Base-by-base conservation (phyloP, 768 basidiomycete species). In the Mycena maculata region DNA sequence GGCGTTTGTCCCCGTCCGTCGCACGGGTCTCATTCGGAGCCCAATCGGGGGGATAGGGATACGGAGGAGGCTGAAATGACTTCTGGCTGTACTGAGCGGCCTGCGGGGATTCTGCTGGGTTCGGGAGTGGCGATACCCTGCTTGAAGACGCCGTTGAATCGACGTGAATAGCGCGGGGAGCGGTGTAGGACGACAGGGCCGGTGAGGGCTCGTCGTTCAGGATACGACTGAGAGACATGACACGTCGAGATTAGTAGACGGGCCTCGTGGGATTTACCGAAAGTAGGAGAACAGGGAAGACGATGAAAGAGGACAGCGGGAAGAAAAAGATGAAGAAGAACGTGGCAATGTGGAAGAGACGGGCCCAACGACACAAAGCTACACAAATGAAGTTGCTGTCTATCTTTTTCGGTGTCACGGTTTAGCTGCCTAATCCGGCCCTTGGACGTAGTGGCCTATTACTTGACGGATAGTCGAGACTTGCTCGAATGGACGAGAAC, bases 221-320 rank as follows among this genome's bases (percentile, higher is more conserved):
- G 68, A 93, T 93, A 71, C 88, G 85, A 72, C 88, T 89, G 77
- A 93, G 87, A 55, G 92, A 93, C 92, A 93, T 93, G 78, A 66
- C 73, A 68, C 59, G 60, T 67, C 56, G 58, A 39, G 42, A 30
- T 42, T 10, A 33, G 50, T 56, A 54, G 60, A 39, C n/a, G 22
- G 57, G 71, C 78, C 76, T 80, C 79, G 83, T 81, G 80, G 77
- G 82, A 80, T 75, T 72, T 47, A 68, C 49, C 69, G 63, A 71
- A 50, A 25, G 61, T 36, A 47, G 61, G 47, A 48, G 65, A 56
- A 56, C n/a, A n/a, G 59, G 60, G 47, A 48, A 56, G 50, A 66
- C 48, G 18, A 16, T 13, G 53, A 16, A 22, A 30, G n/a, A 66
- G 53, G 53, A 56, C 55, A 64, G 31, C 69, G 67, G 63, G 68